Percentiles rank a stretch among this genome's conserved stretches.
phyloP scores from a whole-genome alignment of 768 basidiomycete species.

The Boletus insuetus region DNA sequence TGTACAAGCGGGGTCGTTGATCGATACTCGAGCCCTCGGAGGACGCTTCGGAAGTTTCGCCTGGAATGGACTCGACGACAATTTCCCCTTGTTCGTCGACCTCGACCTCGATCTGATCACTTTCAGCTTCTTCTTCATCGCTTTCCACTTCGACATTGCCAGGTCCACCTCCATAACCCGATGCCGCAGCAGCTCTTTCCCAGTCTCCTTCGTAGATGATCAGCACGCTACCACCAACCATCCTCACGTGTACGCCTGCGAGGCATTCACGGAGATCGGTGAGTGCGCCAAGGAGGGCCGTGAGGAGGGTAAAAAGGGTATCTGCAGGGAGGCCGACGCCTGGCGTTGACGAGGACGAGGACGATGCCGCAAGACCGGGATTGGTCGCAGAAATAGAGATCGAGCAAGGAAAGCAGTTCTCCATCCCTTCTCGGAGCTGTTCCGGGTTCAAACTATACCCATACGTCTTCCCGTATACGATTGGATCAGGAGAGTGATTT shows the following conservation, averaged over 20 bases:
- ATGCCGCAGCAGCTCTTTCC: constrained; percentile 34
- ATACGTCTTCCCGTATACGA: constrained; percentile 69
- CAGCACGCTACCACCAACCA: constrained; percentile 80
- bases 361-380: neutral
- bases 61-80: constrained; percentile 19
- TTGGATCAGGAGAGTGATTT: constrained; percentile 48
- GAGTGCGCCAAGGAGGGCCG: constrained; percentile 50
- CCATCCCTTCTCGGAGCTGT: constrained; percentile 75
- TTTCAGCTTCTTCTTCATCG: constrained; percentile 37
- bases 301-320: constrained; percentile 56
- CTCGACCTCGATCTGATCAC: constrained; percentile 39
- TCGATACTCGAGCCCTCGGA: constrained; percentile 38
- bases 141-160: constrained; percentile 20
- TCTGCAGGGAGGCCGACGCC: constrained; percentile 52
- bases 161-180: constrained; percentile 35
- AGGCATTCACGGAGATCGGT: constrained; percentile 50
- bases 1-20: constrained; percentile 34
- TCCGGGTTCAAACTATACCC: constrained; percentile 70
- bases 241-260: constrained; percentile 60
- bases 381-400: constrained; percentile 9
- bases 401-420: constrained; percentile 70
- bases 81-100: constrained; percentile 29
- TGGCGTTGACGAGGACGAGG: constrained; percentile 6
- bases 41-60: constrained; percentile 16
- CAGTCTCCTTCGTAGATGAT: constrained; percentile 75